A percentile compares a stretch with the other conserved stretches of the same genome.
These are phyloP conservation scores for Amoebophrya sp. DNA, from an alignment of 169 alveolate genomes.

Conservation along the genomic window DNA sequence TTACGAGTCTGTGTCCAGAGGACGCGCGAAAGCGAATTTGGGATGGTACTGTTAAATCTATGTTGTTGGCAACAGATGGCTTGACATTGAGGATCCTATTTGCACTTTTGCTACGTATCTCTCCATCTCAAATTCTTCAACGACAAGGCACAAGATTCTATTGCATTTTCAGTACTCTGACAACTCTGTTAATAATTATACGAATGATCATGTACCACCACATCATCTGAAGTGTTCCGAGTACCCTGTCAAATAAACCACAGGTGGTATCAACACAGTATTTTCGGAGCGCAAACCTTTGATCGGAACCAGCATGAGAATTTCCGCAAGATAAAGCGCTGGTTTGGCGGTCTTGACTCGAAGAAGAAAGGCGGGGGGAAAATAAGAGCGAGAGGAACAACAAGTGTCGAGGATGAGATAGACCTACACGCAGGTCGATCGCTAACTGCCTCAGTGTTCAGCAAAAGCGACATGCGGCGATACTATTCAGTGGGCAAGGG, in stretches of 20 bases:
- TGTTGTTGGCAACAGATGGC: too few species aligned
- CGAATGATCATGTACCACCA: too few species aligned
- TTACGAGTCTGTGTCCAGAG: background rate
- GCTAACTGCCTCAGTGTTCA: background rate
- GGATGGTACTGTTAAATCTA: too few species aligned
- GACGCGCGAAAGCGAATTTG: background rate
- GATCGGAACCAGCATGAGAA: background rate
- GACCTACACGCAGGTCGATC: background rate
- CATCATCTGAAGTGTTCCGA: too few species aligned
- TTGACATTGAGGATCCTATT: too few species aligned
- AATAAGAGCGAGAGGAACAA: too few species aligned
- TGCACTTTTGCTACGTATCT: too few species aligned
- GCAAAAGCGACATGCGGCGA: background rate
- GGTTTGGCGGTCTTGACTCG: background rate
- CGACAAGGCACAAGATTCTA: too few species aligned
- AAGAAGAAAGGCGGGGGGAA: background rate
- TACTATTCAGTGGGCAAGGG: background rate
- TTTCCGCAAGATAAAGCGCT: background rate
- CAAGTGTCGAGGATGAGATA: background rate
- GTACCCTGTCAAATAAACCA: too few species aligned
- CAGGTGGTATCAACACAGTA: background rate
- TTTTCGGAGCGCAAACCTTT: background rate
- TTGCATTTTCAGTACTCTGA: too few species aligned
- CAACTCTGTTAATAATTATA: too few species aligned
- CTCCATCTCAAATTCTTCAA: too few species aligned